Evolutionary conservation across 2,329 filamentous ascomycete genomes (phyloP), one percentile per base, ranked within the genome.

Genomic region (Macrophomina tecta): DNA sequence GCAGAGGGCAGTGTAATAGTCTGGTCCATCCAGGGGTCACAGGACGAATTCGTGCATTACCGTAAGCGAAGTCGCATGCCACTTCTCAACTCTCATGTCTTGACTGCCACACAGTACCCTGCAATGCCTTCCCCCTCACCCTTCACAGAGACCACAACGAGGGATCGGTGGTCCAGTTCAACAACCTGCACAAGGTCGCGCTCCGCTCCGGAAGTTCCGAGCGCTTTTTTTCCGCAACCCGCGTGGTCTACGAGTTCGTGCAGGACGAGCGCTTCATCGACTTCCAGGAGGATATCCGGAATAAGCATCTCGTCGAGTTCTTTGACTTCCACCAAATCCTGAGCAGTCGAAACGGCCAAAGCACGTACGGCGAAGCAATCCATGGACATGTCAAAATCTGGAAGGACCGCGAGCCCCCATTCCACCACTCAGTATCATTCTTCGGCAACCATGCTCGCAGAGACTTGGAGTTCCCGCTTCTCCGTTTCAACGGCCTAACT

Each of bases 351-450:
- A 48, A 30, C 32, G 58, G 58, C 9, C 46, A 48, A 9, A 62
- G 58, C 46, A 62, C 42, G 14, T 49, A 49, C n/a, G 58, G 58
- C 45, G 58, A 62, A n/a, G 58, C 58, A 5, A 48, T 62, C n/a
- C 58, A 62, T 28, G 58, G 58, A 16, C 58, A 62, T n/a, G 58
- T 62, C 16, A 62, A 62, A n/a, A 49, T 62, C 2, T 62, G 58
- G 58, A 23, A 34, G 45, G 58, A 62, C 11, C 58, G 58, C 30
- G 58, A 62, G n/a, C 42, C 58, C 7, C 58, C 58, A 7, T 62
- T 62, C 45, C 58, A 62, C 11, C 58, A 62, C 32, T 62, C 58
- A 23, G 45, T 62, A 48, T 62, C 58, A n/a, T 62, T 62, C 45
- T 62, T 62, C n/a, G 58, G 58, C 32, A 62, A 62, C 32, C 42